Evolutionary conservation across 2,329 filamentous ascomycete species (phyloP).

Genomic region (Fusarium longipes): DNA sequence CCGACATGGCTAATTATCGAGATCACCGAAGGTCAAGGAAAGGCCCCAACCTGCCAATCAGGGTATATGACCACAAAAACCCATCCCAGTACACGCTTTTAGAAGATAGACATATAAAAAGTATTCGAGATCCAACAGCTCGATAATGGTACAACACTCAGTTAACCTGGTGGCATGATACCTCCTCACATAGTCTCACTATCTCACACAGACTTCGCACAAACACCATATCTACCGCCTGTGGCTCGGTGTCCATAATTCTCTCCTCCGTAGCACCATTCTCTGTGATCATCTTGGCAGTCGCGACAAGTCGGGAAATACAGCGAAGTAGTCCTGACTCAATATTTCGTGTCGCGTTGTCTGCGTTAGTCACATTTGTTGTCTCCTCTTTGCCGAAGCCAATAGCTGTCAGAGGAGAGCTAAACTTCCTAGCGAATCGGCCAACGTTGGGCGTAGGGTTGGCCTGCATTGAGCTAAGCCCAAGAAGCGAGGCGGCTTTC

Average conservation of each 20-base stretch:
- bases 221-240: constrained; percentile 53
- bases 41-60: constrained; percentile 31
- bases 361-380: constrained; percentile 40
- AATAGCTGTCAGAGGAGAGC: constrained; percentile 44
- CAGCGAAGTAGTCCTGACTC: constrained; percentile 63
- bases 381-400: constrained; percentile 45
- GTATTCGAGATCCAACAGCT: neutral
- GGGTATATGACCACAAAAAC: constrained; percentile 42
- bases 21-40: constrained; percentile 14
- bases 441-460: constrained; percentile 37
- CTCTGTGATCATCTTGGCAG: constrained; percentile 55
- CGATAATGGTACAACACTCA: neutral
- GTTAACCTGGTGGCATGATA: neutral
- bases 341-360: constrained; percentile 57
- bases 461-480: constrained; percentile 52
- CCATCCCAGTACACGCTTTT: constrained; percentile 15
- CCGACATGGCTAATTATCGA: constrained; percentile 35
- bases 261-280: constrained; percentile 46
- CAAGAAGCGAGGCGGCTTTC: constrained; percentile 65
- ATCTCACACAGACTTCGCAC: constrained; percentile 57
- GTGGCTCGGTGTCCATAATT: constrained; percentile 47
- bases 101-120: neutral
- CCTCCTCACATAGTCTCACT: constrained; percentile 54
- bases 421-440: constrained; percentile 44
- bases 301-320: constrained; percentile 62